Evolutionary conservation across 2,329 filamentous ascomycete species (phyloP).

Genomic region (Penicillium verrucosum): DNA sequence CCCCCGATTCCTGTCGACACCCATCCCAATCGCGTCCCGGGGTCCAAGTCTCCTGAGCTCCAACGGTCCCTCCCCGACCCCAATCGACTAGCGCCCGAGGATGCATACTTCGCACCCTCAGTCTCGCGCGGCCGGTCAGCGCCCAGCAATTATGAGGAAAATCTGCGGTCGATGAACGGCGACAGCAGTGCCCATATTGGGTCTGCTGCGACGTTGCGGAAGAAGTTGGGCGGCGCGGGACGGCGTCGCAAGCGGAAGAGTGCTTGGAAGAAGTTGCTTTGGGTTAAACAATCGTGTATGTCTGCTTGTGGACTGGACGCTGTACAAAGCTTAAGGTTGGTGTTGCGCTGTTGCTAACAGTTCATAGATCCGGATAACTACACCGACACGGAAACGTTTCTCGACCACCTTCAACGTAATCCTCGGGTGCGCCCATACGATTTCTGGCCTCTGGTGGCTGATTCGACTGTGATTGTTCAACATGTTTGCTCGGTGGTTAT

Average conservation of each 20-base stretch:
- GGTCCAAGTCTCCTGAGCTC: constrained; percentile 35
- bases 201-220: constrained; percentile 41
- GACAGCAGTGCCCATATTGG: constrained; percentile 42
- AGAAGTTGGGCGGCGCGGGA: constrained; percentile 57
- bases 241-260: constrained; percentile 66
- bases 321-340: background rate
- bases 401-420: constrained; percentile 93
- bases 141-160: constrained; percentile 38
- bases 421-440: constrained; percentile 91
- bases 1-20: constrained; percentile 48
- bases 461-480: constrained; percentile 94
- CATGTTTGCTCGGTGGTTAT: constrained; percentile 94
- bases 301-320: constrained; percentile 6
- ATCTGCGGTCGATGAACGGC: constrained; percentile 33
- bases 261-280: constrained; percentile 91
- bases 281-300: constrained; percentile 94
- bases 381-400: constrained; percentile 92
- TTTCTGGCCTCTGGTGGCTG: constrained; percentile 94
- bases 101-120: constrained; percentile 68
- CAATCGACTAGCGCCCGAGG: constrained; percentile 74
- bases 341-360: constrained; percentile 1
- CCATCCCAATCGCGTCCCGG: constrained; percentile 43
- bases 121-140: constrained; percentile 54
- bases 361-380: constrained; percentile 90
- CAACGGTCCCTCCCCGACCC: constrained; percentile 53